Base-by-base conservation (phyloP, 83 land plant species). In the Picea mariana region DNA sequence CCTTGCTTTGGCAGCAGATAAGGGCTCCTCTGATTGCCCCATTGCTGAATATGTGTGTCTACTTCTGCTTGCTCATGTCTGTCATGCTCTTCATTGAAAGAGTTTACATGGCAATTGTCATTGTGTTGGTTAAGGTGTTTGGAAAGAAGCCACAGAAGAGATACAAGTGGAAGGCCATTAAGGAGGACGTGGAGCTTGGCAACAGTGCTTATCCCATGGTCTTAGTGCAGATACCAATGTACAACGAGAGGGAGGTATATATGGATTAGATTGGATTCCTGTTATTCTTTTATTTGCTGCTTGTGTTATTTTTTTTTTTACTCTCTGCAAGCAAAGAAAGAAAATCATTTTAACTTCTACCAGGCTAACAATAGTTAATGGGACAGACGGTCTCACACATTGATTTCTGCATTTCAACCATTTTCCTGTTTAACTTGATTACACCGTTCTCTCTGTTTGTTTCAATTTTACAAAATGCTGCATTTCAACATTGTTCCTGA, bases 161-260 rank as follows among this genome's bases (percentile, higher is more conserved):
- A 38, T 92, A 90, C 66, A 88, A 84, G 81, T 84, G 80, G 79
- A 86, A 90, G 27, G 79, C 81, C 75, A 83, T 92, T 44, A 88
- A 78, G 67, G 94, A 88, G 13, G 94, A 90, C 12, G 62, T 88
- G 24, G 94, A 92, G 85, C 75, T 76, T 12, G 89, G 89, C 26
- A 83, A 78, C 64, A 83, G 88, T 31, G 63, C 67, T 64, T 86
- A 88, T 72, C 94, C 94, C 64, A 87, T 84, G 90, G 91, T 92
- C 13, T 84, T 92, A 5, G 93, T 92, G 34, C 94, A 92, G 81
- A 83, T 92, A 17, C 94, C 94, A 9, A 92, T 92, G 94, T 92
- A 83, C 79, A 92, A 92, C 40, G 94, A 92, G 62, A 86, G 83
- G 34, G 94, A 92, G 94, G 94, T 65, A n/a, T n/a, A 9, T n/a